Evolutionary conservation across 306 rosid genomes (phyloP), one percentile per base, ranked within the genome.

Genomic region (Urtica urens): DNA sequence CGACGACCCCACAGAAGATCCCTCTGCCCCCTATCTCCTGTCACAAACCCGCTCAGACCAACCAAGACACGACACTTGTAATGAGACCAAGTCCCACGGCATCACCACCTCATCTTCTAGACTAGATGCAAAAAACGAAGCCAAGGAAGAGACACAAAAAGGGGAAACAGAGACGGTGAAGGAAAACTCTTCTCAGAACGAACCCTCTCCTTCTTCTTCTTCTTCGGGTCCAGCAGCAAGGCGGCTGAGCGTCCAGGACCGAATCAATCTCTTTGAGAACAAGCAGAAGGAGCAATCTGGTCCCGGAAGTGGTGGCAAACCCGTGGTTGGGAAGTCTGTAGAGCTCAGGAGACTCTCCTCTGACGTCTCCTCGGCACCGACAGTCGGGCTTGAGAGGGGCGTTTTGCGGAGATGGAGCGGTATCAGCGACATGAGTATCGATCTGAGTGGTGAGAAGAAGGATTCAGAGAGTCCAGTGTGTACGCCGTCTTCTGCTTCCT

Each of bases 191-290:
- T 47, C 68, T 45, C 38, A 50, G 17, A 33, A 49, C 3, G 77
- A 64, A 46, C 28, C 68, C 7, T 14, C 60, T 17, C 28, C 64
- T 56, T 19, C 58, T 19, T 16, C 61, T 2, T 46, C 58, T 38
- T 69, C 73, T 1, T 56, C 69, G 17, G 64, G 69, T 53, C 93
- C 68, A 47, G 46, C 79, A 0, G 30, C 70, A 1, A 78, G 96
- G 72, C 79, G 96, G 53, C 94, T 92, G 39, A 82, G 94, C 33
- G 99, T 92, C 20, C 99, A 85, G 74, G 99, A 92, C 71, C 78
- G 96, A 6, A 92, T 92, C 66, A 92, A 78, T 70, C 83, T 92
- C 18, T 92, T 92, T 13, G 99, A 92, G 75, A 86, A 72, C 69
- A 92, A 92, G 58, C 99, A 92, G 81, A 87, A 83, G 70, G 95